Base-by-base conservation (phyloP, 768 basidiomycete species). In the Dioszegia crocea region DNA sequence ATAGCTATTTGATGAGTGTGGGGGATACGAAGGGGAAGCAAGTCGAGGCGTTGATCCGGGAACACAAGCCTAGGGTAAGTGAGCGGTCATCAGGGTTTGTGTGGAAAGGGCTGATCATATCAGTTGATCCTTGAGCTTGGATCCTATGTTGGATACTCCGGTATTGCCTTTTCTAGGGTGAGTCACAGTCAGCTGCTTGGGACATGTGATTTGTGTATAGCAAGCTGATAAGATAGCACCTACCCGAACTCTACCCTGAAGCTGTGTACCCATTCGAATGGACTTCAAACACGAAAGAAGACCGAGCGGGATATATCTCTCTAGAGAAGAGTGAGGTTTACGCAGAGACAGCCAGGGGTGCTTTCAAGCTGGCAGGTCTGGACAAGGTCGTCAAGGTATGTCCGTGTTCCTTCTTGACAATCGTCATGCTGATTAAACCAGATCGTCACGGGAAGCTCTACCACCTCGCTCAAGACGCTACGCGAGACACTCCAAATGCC, bases 1-100 rank as follows among this genome's bases (percentile, higher is more conserved):
- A 74, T 43, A 57, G 68, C 29, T 76, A 76, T 56, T 58, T 76
- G 40, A 76, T 76, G 74, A 74, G 68, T 54, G 72, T 76, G 19
- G 74, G 74, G 6, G 70, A 71, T n/a, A 71, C 73, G 41, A 76
- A 76, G 62, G 74, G 69, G 2, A 52, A 58, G 44, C 62, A 71
- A 29, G 67, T 72, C 1, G 70, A 74, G 45, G 65, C 50, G 33
- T 40, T 76, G 21, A 66, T 76, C 50, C 64, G 59, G 52, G 60
- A 73, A 56, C 57, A 57, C 57, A 69, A 71, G 46, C 70, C 72
- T 2, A 71, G 70, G 62, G 71, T 69, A 41, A 57, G 64, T 41
- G 14, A 33, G 33, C 6, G 33, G 33, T 33, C 33, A 33, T 33
- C 6, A 14, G 14, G 14, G 33, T 14, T 33, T 6, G 33, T 33